Evolutionary conservation across 2,329 filamentous ascomycete genomes (phyloP).

Genomic region (Diaporthe batatas): DNA sequence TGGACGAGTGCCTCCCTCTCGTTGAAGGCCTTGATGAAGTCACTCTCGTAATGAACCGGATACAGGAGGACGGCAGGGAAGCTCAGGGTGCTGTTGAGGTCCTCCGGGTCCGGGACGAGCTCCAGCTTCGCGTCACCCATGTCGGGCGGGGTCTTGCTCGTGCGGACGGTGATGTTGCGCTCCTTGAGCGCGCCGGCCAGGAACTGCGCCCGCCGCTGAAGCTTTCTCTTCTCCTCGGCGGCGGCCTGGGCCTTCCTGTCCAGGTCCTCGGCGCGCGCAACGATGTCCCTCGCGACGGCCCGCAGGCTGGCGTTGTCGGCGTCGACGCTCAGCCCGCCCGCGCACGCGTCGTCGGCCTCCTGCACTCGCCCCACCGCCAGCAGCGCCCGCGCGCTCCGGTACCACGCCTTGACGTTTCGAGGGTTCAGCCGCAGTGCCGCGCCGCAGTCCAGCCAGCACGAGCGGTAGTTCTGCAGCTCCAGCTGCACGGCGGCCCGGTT

Average conservation of each 20-base stretch:
- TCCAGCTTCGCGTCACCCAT: slow-evolving; percentile 85
- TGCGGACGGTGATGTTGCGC: slow-evolving; percentile 76
- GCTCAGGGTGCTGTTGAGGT: slow-evolving; percentile 77
- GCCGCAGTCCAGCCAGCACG: slow-evolving; percentile 87
- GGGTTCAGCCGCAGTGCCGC: slow-evolving; percentile 83
- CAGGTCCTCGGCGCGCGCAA: slow-evolving; percentile 65
- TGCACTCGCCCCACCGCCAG: slow-evolving; percentile 81
- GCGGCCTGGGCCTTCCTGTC: slow-evolving; percentile 54
- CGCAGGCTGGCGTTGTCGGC: slow-evolving; percentile 75
- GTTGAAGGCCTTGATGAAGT: slow-evolving; percentile 89
- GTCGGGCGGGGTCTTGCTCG: slow-evolving; percentile 80
- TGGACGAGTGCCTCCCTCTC: slow-evolving; percentile 82
- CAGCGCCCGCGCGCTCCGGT: slow-evolving; percentile 84
- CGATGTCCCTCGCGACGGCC: slow-evolving; percentile 73
- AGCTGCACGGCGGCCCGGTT: slow-evolving; percentile 94
- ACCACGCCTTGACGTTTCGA: slow-evolving; percentile 89
- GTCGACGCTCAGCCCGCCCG: slow-evolving; percentile 80
- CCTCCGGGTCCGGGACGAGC: slow-evolving; percentile 79
- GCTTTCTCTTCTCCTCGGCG: slow-evolving; percentile 64
- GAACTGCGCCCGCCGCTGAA: slow-evolving; percentile 68
- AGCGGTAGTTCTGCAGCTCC: slow-evolving; percentile 88
- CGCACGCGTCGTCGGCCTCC: slow-evolving; percentile 85
- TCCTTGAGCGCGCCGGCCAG: slow-evolving; percentile 76
- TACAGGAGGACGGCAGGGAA: slow-evolving; percentile 90
- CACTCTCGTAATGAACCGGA: slow-evolving; percentile 82